A percentile compares a stretch with the other conserved stretches of the same genome.
phyloP scores from a whole-genome alignment of 2,329 filamentous ascomycete genomes.

The Fusarium lateritium region DNA sequence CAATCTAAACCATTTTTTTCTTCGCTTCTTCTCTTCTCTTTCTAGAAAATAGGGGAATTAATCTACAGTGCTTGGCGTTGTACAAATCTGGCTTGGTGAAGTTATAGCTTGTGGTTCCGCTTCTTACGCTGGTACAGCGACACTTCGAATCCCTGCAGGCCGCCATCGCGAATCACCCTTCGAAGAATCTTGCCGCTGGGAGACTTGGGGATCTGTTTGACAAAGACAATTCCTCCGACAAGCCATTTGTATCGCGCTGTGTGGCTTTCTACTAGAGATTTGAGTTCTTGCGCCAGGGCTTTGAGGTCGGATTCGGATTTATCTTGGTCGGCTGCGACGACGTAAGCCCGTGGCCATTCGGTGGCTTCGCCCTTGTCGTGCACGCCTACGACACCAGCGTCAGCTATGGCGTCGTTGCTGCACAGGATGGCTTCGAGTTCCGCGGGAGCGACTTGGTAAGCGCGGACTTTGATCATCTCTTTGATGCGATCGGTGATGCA shows the following conservation, averaged over 20 bases:
- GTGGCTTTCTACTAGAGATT: conserved; percentile 69
- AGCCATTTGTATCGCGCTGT: conserved; percentile 77
- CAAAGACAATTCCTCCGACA: conserved; percentile 78
- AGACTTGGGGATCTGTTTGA: conserved; percentile 80
- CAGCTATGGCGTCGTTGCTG: conserved; percentile 65
- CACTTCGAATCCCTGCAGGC: conserved; percentile 54
- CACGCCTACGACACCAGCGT: conserved; percentile 76
- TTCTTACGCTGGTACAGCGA: conserved; percentile 47
- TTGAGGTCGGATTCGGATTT: conserved; percentile 56
- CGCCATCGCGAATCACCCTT: conserved; percentile 59
- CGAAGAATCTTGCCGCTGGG: conserved; percentile 67
- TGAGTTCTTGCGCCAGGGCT: conserved; percentile 67
- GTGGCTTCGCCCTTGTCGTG: conserved; percentile 69
- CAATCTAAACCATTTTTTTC: not conserved
- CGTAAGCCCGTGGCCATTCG: conserved; percentile 75
- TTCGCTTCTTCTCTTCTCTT: not conserved
- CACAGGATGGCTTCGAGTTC: conserved; percentile 59
- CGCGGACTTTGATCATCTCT: conserved; percentile 75
- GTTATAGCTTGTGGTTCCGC: conserved; percentile 42
- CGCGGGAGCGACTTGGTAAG: conserved; percentile 72
- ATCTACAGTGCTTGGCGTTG: conserved; percentile 5
- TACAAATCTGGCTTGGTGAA: not conserved
- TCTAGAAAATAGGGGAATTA: not conserved
- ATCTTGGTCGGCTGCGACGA: conserved; percentile 59
- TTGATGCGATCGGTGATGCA: conserved; percentile 81